These are phyloP conservation scores for Kodamaea plutei DNA, from an alignment of 1,139 yeast genomes.

Conservation along the genomic window DNA sequence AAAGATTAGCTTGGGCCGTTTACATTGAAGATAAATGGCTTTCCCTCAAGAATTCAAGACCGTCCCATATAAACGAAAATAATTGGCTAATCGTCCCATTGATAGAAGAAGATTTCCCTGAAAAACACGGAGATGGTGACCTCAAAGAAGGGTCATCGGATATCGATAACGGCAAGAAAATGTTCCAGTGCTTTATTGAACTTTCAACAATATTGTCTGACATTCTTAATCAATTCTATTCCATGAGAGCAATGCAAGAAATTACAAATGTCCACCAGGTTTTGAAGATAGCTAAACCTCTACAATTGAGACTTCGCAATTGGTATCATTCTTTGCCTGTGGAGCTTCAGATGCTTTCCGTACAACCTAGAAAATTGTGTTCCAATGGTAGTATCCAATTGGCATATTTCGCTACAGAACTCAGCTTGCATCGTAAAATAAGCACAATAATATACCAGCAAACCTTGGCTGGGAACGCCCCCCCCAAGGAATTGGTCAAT, in stretches of 20 bases:
- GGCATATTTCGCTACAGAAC: conserved; percentile 84
- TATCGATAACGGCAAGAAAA: conserved; percentile 65
- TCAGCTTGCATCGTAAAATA: conserved; percentile 77
- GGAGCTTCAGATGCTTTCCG: conserved; percentile 60
- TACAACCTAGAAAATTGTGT: conserved; percentile 57
- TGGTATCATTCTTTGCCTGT: conserved; percentile 84
- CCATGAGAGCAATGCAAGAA: conserved; percentile 59
- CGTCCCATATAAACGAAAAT: conserved; percentile 64
- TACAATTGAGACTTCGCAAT: conserved; percentile 69
- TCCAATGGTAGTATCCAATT: conserved; percentile 74
- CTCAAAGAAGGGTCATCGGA: conserved; percentile 61
- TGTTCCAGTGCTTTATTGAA: conserved; percentile 67
- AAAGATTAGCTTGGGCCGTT: conserved; percentile 90
- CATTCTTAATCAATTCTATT: conserved; percentile 64
- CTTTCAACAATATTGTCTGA: conserved; percentile 69
- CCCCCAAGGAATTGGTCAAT: conserved; percentile 53
- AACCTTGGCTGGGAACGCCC: conserved; percentile 34
- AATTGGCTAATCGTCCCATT: conserved; percentile 70
- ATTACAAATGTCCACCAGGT: conserved; percentile 60
- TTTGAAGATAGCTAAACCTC: conserved; percentile 73
- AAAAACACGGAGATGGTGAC: conserved; percentile 55
- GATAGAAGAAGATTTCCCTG: conserved; percentile 73
- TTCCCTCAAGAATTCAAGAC: conserved; percentile 70
- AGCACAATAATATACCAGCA: conserved; percentile 53
- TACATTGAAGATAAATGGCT: conserved; percentile 89